Evolutionary conservation across 164 flowering plant species (phyloP), one percentile per base, ranked within the genome.

Genomic region (Liriodendron chinense): DNA sequence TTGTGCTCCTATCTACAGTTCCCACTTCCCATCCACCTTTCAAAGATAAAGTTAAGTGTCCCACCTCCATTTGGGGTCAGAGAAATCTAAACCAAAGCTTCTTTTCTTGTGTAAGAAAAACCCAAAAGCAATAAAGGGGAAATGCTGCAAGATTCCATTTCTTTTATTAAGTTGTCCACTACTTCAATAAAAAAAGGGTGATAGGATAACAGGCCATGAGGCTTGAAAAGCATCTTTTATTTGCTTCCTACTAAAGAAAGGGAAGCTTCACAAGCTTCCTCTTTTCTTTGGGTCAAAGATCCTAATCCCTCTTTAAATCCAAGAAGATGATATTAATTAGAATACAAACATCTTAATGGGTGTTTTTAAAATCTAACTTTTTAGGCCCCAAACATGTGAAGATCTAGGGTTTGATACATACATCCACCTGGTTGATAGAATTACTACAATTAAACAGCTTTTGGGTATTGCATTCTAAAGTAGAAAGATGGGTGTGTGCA

Each of bases 91-190:
- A 50, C 72, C 47, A 66, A 21, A 12, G 59, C 59, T 53, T 53
- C 20, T 8, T 50, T 9, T 20, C 28, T 20, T 50, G 53, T 24
- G 53, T 12, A 59, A 59, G 50, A 66, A 56, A 74, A 66, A 47
- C 2, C 25, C 24, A 22, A 48, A 67, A 61, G 10, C 16, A 12
- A 53, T 53, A 53, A 53, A 53, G 74, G 4, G 70, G 7, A 73
- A 78, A 71, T 23, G 69, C 24, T 75, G 72, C 48, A 67, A 59
- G 78, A 75, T 75, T 61, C 81, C 75, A 67, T 61, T 79, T 78
- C 81, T 75, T 79, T 79, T 66, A 57, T 67, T 71, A 48, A 25
- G 63, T 26, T 72, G 81, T 23, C 78, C 61, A 61, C 81, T 57
- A 67, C 71, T 69, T 73, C 2, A 50, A 65, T 76, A 20, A 63